phyloP scores from a whole-genome alignment of 163 green algal genomes.

The Scenedesmus sp. region DNA sequence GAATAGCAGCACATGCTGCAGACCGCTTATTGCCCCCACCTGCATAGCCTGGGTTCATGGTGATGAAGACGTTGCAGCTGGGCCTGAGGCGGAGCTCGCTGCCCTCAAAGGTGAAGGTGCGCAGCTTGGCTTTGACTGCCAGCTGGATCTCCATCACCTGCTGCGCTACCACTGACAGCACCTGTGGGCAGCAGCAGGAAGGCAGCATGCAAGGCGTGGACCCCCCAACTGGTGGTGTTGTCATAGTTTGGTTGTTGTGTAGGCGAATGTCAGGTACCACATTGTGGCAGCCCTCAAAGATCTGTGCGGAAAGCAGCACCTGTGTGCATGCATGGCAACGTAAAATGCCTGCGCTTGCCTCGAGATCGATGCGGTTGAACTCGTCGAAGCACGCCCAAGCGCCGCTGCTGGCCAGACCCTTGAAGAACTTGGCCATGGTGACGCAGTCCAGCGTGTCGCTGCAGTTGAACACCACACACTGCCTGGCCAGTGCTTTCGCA shows the following conservation, averaged over 20 bases:
- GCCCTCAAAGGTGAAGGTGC: constrained; percentile 89
- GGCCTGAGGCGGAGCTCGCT: constrained; percentile 81
- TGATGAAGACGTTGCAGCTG: constrained; percentile 77
- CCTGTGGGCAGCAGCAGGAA: constrained; percentile 62
- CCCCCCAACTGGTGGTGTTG: neutral
- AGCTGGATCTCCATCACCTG: constrained; percentile 87
- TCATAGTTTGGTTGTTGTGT: too few relatives aligned
- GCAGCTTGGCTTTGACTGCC: constrained; percentile 82
- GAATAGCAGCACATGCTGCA: neutral
- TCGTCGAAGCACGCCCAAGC: constrained; percentile 92
- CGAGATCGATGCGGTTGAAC: constrained; percentile 92
- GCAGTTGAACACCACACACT: constrained; percentile 90
- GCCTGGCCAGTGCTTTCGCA: constrained; percentile 80
- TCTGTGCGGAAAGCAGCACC: too few relatives aligned
- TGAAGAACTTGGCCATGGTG: constrained; percentile 88
- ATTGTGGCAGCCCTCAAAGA: too few relatives aligned
- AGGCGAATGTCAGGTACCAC: too few relatives aligned
- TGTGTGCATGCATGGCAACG: too few relatives aligned
- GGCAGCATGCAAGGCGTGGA: constrained; percentile 52
- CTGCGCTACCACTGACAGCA: constrained; percentile 88
- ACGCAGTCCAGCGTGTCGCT: constrained; percentile 78
- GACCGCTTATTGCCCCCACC: neutral
- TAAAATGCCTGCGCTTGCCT: constrained; percentile 65
- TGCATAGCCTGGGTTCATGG: constrained; percentile 86
- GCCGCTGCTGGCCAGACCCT: constrained; percentile 77